A percentile compares a stretch with the other conserved stretches of the same genome.
Evolutionary conservation across 2,329 filamentous ascomycete genomes (phyloP).

Genomic region (Neopestalotiopsis rosae): DNA sequence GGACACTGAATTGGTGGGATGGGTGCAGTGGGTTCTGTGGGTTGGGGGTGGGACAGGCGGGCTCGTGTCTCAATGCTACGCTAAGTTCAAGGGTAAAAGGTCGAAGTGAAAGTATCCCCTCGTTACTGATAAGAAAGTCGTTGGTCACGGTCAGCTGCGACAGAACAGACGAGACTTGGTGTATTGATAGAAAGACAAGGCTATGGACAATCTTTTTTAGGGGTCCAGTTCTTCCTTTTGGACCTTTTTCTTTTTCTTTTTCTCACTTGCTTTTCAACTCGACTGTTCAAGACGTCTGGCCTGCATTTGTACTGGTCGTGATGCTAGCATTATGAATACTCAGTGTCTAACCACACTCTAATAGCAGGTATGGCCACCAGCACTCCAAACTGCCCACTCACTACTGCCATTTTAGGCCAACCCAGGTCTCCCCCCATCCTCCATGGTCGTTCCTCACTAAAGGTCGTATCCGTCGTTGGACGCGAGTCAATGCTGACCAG

Average conservation of each 20-base stretch:
- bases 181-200: neutral
- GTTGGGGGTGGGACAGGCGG: slow-evolving; percentile 9
- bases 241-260: too few species aligned
- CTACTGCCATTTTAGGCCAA: neutral
- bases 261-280: too few species aligned
- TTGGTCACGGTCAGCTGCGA: slow-evolving; percentile 8
- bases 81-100: neutral
- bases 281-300: neutral
- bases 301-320: neutral
- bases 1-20: neutral
- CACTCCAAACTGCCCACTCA: neutral
- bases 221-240: neutral
- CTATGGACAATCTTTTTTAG: neutral
- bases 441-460: slow-evolving; percentile 5
- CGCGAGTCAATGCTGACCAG: slow-evolving; percentile 17
- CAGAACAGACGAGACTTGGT: neutral
- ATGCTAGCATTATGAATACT: slow-evolving; percentile 10
- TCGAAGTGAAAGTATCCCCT: neutral
- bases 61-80: slow-evolving; percentile 9
- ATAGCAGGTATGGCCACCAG: neutral
- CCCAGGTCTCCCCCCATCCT: neutral
- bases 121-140: slow-evolving; percentile 12
- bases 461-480: neutral
- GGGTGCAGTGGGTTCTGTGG: neutral
- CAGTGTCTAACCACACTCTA: slow-evolving; percentile 1